Evolutionary conservation across 164 flowering plant species (phyloP), one percentile per base, ranked within the genome.

Genomic region (Piper betle): DNA sequence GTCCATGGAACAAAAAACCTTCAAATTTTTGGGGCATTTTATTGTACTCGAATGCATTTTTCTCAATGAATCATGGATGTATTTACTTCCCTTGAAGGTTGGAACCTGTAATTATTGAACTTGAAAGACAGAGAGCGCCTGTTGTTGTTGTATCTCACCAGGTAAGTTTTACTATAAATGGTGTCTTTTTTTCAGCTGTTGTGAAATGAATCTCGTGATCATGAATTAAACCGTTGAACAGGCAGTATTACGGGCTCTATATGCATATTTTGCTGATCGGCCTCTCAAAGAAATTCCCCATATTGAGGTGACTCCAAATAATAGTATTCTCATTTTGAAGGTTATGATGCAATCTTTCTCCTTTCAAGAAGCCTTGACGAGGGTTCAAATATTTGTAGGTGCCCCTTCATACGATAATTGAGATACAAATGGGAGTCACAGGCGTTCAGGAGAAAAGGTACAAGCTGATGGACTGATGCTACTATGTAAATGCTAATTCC

Each of bases 191-290:
- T 54, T 62, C n/a, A 62, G 39, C 42, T 19, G 18, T 16, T 15
- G 42, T 18, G 4, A 1, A 53, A 11, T 12, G 41, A 25, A 56
- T 60, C 17, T 52, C 17, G 17, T 40, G n/a, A 39, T 3, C 46
- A 15, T 54, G 40, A 12, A 53, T 63, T 39, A 52, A 46, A 50
- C 33, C 19, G 50, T 43, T 39, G 39, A 75, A 70, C 71, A 92
- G 97, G 99, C 97, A 0, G 97, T 93, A 16, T 66, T 94, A 77
- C 84, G 99, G 72, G 99, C 97, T 57, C 74, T 94, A 57, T 94
- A 94, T 82, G 93, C 99, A 41, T 94, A 94, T 77, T 94, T 94
- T 71, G 97, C 99, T 11, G 99, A 94, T 70, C 81, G 94, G 70
- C 99, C 97, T 37, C 71, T 94, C 73, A 81, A 83, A 62, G 99